These are phyloP conservation scores for Nakazawaea ishiwadae DNA, from an alignment of 805 yeast genomes.

Conservation along the genomic window DNA sequence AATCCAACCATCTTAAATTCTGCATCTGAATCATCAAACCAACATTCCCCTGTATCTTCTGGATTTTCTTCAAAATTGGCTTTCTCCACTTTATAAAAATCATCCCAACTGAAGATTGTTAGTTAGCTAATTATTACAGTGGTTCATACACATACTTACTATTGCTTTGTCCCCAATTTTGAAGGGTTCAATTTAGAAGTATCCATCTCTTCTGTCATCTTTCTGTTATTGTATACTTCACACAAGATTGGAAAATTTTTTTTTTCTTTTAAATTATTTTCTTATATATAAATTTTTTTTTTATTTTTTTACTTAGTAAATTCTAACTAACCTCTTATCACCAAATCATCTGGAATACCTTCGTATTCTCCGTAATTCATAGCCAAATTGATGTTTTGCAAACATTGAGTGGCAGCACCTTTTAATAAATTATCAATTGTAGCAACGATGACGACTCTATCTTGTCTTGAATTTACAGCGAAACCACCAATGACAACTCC, in stretches of 20 bases:
- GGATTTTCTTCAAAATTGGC: conserved; percentile 68
- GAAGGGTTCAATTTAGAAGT: conserved; percentile 57
- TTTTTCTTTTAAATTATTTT: neutral
- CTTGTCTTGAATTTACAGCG: conserved; percentile 82
- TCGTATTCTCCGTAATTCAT: conserved; percentile 90
- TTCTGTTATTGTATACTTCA: neutral
- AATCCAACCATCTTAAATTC: conserved; percentile 79
- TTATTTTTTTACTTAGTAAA: neutral
- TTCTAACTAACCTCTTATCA: conserved; percentile 39
- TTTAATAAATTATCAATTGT: conserved; percentile 93
- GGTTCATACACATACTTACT: conserved; percentile 36
- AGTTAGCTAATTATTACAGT: neutral
- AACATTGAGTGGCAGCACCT: conserved; percentile 98
- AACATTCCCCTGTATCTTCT: conserved; percentile 89
- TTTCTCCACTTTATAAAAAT: conserved; percentile 72
- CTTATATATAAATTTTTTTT: neutral
- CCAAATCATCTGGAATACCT: conserved; percentile 79
- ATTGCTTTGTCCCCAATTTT: conserved; percentile 79
- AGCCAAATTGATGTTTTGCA: conserved; percentile 91
- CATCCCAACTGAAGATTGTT: conserved; percentile 64
- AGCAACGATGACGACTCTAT: conserved; percentile 91
- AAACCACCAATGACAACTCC: conserved; percentile 96
- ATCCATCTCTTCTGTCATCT: conserved; percentile 17
- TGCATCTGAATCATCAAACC: conserved; percentile 96
- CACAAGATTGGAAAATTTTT: neutral